Evolutionary conservation across 495 filamentous ascomycete species (phyloP).

Genomic region (Xylaria telfairii): DNA sequence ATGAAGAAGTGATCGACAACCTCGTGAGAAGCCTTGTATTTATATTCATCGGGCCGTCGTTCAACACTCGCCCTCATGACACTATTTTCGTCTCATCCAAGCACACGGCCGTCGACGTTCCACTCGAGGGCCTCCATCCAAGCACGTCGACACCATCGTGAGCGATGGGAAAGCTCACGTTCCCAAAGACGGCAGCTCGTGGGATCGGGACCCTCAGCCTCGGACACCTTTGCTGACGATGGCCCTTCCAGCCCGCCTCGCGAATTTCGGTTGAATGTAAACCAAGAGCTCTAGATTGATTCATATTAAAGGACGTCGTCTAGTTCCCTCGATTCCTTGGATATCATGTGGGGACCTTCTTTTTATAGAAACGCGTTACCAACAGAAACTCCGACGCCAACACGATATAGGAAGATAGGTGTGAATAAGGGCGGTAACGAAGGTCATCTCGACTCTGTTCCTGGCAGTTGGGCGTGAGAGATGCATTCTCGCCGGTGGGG

Average conservation of each 20-base stretch:
- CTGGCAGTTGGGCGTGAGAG: not conserved
- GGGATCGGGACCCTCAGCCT: slow-evolving; percentile 34
- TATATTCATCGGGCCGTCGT: slow-evolving; percentile 38
- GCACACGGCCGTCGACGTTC: slow-evolving; percentile 11
- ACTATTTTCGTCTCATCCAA: slow-evolving; percentile 11
- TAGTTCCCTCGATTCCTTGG: slow-evolving; percentile 36
- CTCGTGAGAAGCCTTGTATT: slow-evolving; percentile 39
- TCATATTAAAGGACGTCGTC: slow-evolving; percentile 50
- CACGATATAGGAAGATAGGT: slow-evolving; percentile 15
- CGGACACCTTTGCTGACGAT: slow-evolving; percentile 29
- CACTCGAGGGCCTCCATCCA: not conserved
- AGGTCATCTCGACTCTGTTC: slow-evolving; percentile 1
- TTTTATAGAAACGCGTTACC: slow-evolving; percentile 50
- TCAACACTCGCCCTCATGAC: not conserved
- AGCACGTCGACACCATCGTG: slow-evolving; percentile 31
- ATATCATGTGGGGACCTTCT: slow-evolving; percentile 44
- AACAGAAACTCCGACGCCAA: slow-evolving; percentile 23
- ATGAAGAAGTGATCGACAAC: slow-evolving; percentile 37
- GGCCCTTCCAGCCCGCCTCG: slow-evolving; percentile 38
- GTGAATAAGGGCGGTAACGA: slow-evolving; percentile 17
- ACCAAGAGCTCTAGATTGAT: slow-evolving; percentile 50
- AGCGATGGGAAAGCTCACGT: slow-evolving; percentile 19
- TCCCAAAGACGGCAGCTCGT: slow-evolving; percentile 32
- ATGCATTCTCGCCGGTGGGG: slow-evolving; percentile 22
- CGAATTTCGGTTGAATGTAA: slow-evolving; percentile 58